Evolutionary conservation across 257 asterid genomes (phyloP), one percentile per base, ranked within the genome.

Genomic region (Solanum megistacrolobum): DNA sequence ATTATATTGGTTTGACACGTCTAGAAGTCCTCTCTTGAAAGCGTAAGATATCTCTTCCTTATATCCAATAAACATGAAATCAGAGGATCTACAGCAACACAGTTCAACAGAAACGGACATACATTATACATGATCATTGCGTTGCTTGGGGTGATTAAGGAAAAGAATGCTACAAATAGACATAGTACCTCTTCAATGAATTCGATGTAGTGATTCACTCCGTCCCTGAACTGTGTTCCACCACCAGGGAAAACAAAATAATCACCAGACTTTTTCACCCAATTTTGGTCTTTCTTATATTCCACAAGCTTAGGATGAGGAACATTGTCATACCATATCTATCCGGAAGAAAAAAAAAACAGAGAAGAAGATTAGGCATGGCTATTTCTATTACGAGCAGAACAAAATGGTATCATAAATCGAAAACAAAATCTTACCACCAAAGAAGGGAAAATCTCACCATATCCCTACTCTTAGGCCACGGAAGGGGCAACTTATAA

Each of bases 401-500:
- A 14, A 27, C 65, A 79, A 86, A 43, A 68, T 55, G 25, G 82
- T 46, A 43, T 29, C 52, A 65, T 31, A 12, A 81, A 46, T 38
- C 5, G 55, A 39, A 60, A 25, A 18, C 87, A 87, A 91, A 71
- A 86, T 83, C 96, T 93, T 94, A 93, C 95, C 95, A 90, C 87
- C 93, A 93, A 87, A 92, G 90, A 92, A 90, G 87, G 91, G 92
- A 74, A 89, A 92, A 91, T 90, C 99, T 96, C 98, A 97, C 99
- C 99, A 90, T 97, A 87, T 97, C 98, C 95, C 97, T 92, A 92
- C 99, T 96, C 94, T 94, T 94, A 36, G 99, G 99, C 99, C 99
- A 97, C 66, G 95, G 92, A 88, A 97, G 97, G 20, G 98, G 97
- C 86, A 87, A 83, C 89, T 88, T 93, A 89, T 97, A 97, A 62